Percentiles rank a stretch among this genome's conserved stretches.
These are phyloP conservation scores for Rhizopogon sp. DNA, from an alignment of 768 basidiomycete species.

Conservation along the genomic window DNA sequence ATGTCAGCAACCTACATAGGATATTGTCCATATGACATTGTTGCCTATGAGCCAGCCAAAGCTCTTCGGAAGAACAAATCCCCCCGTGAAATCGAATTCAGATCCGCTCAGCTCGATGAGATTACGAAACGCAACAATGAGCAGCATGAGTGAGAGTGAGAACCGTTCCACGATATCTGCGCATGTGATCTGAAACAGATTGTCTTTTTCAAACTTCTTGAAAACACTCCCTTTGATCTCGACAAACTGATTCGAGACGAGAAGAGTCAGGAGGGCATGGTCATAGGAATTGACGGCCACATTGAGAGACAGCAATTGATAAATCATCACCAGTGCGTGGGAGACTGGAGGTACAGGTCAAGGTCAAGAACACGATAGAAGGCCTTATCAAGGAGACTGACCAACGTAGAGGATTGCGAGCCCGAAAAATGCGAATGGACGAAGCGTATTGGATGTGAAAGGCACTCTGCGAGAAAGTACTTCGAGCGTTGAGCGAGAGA, in stretches of 20 bases:
- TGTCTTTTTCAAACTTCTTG: constrained; percentile 99
- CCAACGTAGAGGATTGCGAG: constrained; percentile 82
- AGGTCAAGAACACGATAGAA: not conserved
- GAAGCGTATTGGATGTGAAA: constrained; percentile 59
- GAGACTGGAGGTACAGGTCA: constrained; percentile 45
- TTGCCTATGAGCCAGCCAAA: constrained; percentile 83
- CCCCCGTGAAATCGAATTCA: constrained; percentile 72
- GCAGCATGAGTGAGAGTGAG: constrained; percentile 85
- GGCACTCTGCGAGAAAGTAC: constrained; percentile 59
- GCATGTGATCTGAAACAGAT: constrained; percentile 96
- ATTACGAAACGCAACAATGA: constrained; percentile 89
- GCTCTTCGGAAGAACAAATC: constrained; percentile 72
- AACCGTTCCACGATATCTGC: constrained; percentile 99
- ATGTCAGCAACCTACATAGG: constrained; percentile 57
- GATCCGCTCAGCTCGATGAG: constrained; percentile 91
- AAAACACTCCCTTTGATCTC: constrained; percentile 99
- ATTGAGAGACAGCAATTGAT: constrained; percentile 90
- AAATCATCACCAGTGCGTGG: constrained; percentile 93
- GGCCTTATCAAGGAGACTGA: constrained; percentile 30
- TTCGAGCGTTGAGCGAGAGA: constrained; percentile 86
- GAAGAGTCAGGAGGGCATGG: constrained; percentile 86
- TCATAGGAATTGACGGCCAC: constrained; percentile 99
- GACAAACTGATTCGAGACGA: constrained; percentile 97
- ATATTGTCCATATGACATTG: constrained; percentile 80
- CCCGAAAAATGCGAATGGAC: constrained; percentile 79